Conservation (phyloP, 2,329 filamentous ascomycete genomes). For the Kalmusia sp. region DNA sequence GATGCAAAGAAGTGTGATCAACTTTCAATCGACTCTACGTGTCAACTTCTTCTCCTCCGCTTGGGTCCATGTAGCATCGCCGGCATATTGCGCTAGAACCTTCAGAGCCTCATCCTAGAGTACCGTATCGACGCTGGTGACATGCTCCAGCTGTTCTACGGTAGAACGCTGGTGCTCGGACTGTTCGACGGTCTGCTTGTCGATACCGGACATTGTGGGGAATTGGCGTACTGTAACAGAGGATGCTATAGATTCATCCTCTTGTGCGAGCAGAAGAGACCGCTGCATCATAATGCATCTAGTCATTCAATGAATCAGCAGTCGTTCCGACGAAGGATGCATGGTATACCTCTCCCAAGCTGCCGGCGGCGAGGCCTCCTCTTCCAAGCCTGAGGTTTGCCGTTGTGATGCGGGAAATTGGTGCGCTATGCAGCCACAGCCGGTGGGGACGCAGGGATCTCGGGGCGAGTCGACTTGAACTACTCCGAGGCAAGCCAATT, state of each 20-base stretch:
- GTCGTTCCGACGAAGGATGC: background rate
- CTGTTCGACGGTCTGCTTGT: constrained; percentile 14
- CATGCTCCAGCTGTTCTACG: constrained; percentile 20
- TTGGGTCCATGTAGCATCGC: constrained; percentile 52
- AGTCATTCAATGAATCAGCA: too few species aligned
- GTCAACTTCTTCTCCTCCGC: constrained; percentile 47
- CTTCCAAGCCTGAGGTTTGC: background rate
- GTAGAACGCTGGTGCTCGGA: constrained; percentile 12
- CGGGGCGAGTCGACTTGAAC: too few species aligned
- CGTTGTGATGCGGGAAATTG: too few species aligned
- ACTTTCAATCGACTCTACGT: constrained; percentile 30
- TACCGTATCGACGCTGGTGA: constrained; percentile 21
- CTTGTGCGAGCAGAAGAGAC: too few species aligned
- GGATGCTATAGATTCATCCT: too few species aligned
- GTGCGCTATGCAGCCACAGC: too few species aligned
- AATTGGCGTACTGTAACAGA: too few species aligned
- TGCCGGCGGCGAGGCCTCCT: background rate
- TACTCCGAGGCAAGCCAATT: too few species aligned
- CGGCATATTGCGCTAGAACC: constrained; percentile 51
- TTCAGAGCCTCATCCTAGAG: constrained; percentile 34
- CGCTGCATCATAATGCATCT: too few species aligned
- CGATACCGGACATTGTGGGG: constrained; percentile 4
- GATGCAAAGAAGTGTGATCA: constrained; percentile 31
- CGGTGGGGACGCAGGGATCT: too few species aligned
- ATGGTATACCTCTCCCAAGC: background rate